A percentile compares a stretch with the other conserved stretches of the same genome.
phyloP scores from a whole-genome alignment of 208 protist species.

The Trypanosoma mega region DNA sequence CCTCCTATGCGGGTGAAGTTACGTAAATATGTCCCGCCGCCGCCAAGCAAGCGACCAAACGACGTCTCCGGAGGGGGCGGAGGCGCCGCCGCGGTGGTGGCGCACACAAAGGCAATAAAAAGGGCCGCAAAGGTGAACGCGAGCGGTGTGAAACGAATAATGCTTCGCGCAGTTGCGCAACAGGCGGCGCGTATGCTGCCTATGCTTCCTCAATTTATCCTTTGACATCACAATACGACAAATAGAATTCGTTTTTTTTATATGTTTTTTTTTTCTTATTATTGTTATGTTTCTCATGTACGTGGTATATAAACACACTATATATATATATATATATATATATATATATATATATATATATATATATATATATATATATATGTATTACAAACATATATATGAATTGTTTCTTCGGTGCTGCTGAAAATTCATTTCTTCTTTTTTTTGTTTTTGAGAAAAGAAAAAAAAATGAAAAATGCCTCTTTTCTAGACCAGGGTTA shows the following conservation, averaged over 20 bases:
- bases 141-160: slow-evolving; percentile 42
- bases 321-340: too few relatives aligned
- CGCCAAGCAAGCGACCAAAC: slow-evolving; percentile 46
- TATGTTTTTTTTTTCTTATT: too few relatives aligned
- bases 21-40: slow-evolving; percentile 54
- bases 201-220: slow-evolving; percentile 49
- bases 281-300: too few relatives aligned
- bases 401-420: too few relatives aligned
- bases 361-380: too few relatives aligned
- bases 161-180: slow-evolving; percentile 43
- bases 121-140: slow-evolving; percentile 10
- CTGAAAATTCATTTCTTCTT: not conserved
- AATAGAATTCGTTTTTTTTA: too few relatives aligned
- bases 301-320: too few relatives aligned
- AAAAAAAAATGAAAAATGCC: slow-evolving; percentile 1
- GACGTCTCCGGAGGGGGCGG: slow-evolving; percentile 11
- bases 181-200: slow-evolving; percentile 51
- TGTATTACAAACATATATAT: too few relatives aligned
- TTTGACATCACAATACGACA: too few relatives aligned
- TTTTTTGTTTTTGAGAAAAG: not conserved
- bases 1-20: slow-evolving; percentile 55
- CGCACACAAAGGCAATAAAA: slow-evolving; percentile 30
- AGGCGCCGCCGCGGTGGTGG: slow-evolving; percentile 19
- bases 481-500: too few relatives aligned
- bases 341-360: too few relatives aligned